These are phyloP conservation scores for Candida endomychidarum DNA, from an alignment of 805 yeast genomes.

Conservation along the genomic window DNA sequence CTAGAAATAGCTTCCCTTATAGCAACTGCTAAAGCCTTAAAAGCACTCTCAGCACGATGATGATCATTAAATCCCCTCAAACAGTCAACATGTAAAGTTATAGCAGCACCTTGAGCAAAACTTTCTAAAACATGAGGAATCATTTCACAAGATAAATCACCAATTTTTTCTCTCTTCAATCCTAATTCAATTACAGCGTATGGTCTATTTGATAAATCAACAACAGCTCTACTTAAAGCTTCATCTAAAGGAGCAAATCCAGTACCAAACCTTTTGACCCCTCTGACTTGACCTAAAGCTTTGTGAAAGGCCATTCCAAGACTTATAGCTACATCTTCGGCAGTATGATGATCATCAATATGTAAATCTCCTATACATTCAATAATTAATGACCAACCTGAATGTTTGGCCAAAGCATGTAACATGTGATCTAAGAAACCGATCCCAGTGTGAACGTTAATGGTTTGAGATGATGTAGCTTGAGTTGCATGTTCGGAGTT, in stretches of 20 bases:
- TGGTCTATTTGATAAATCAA: conserved; percentile 91
- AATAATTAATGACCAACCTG: conserved; percentile 90
- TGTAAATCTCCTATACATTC: conserved; percentile 93
- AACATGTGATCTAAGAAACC: conserved; percentile 98
- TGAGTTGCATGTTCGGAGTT: conserved; percentile 63
- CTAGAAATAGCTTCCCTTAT: conserved; percentile 78
- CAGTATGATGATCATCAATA: conserved; percentile 95
- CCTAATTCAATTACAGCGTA: conserved; percentile 88
- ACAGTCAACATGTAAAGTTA: conserved; percentile 94
- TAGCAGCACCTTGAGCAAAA: conserved; percentile 88
- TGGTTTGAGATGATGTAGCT: conserved; percentile 65
- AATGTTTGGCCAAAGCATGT: conserved; percentile 93
- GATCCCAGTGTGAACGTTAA: conserved; percentile 83
- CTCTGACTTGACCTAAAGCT: conserved; percentile 86
- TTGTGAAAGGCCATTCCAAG: conserved; percentile 85
- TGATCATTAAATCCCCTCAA: conserved; percentile 93
- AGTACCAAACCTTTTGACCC: conserved; percentile 88
- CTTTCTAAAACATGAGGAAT: conserved; percentile 95
- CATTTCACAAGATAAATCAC: conserved; percentile 93
- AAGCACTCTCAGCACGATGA: conserved; percentile 94
- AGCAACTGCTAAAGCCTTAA: conserved; percentile 94
- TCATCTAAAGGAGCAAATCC: conserved; percentile 97
- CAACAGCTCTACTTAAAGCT: conserved; percentile 93
- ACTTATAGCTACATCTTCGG: conserved; percentile 94
- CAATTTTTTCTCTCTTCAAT: conserved; percentile 87